Evolutionary conservation across 2,329 filamentous ascomycete species (phyloP).

Genomic region (Botrytis cinerea): DNA sequence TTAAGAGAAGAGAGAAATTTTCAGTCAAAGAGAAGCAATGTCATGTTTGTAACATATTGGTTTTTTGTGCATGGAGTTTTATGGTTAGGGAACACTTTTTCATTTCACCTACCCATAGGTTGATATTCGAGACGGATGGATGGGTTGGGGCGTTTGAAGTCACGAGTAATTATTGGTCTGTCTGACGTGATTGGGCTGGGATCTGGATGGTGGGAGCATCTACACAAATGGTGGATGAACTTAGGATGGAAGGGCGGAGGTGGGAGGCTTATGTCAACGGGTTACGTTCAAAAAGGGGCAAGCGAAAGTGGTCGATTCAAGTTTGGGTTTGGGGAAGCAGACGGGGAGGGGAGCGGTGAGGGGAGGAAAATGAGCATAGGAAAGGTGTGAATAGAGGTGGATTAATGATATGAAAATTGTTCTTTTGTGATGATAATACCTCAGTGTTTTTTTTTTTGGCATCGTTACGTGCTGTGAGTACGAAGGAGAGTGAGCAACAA

Average conservation of each 20-base stretch:
- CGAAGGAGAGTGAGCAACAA: background rate
- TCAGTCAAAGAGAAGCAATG: constrained; percentile 7
- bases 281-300: constrained; percentile 11
- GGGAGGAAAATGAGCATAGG: background rate
- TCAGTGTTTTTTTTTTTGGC: background rate
- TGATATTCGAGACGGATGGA: constrained; percentile 10
- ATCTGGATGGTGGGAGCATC: background rate
- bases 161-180: constrained; percentile 13
- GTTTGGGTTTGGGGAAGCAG: background rate
- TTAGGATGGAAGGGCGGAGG: background rate
- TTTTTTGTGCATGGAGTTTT: constrained; percentile 16
- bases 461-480: background rate
- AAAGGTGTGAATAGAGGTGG: background rate
- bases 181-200: background rate
- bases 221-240: constrained; percentile 15
- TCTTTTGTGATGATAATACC: background rate
- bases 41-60: constrained; percentile 17
- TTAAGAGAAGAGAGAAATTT: background rate
- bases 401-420: constrained; percentile 17
- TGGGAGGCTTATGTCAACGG: background rate
- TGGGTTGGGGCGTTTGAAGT: constrained; percentile 15
- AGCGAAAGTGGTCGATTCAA: constrained; percentile 8
- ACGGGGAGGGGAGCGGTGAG: background rate
- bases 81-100: constrained; percentile 12
- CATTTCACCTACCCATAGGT: constrained; percentile 10